A percentile compares a stretch with the other conserved stretches of the same genome.
Evolutionary conservation across 148 eudicot genomes (phyloP).

Genomic region (Nepenthes mirabilis): DNA sequence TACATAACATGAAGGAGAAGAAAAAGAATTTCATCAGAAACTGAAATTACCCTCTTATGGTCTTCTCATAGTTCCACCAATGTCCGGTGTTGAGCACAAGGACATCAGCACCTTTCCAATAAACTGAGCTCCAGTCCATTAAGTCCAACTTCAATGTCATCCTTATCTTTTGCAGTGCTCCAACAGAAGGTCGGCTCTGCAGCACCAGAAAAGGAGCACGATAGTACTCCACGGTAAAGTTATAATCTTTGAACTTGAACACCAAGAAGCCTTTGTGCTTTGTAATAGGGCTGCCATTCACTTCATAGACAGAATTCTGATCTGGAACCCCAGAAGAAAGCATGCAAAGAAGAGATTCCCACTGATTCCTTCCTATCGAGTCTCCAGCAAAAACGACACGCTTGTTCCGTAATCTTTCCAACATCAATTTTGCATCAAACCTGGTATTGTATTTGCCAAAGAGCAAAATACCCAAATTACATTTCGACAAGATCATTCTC

Average conservation of each 20-base stretch:
- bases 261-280: slow-evolving; percentile 84
- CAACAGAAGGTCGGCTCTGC: slow-evolving; percentile 63
- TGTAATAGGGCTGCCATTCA: slow-evolving; percentile 82
- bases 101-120: slow-evolving; percentile 71
- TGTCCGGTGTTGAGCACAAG: slow-evolving; percentile 77
- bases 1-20: not conserved
- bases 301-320: slow-evolving; percentile 62
- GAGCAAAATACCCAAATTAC: too few relatives aligned
- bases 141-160: slow-evolving; percentile 58
- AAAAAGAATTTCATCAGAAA: not conserved
- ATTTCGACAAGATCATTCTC: too few relatives aligned
- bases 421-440: slow-evolving; percentile 57
- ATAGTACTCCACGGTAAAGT: slow-evolving; percentile 83
- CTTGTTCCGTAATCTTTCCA: slow-evolving; percentile 69
- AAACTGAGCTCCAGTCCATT: slow-evolving; percentile 69
- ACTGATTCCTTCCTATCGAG: slow-evolving; percentile 95
- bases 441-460: slow-evolving; percentile 14
- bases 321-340: slow-evolving; percentile 58
- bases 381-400: slow-evolving; percentile 83
- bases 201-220: slow-evolving; percentile 81
- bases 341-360: slow-evolving; percentile 97
- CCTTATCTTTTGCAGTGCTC: slow-evolving; percentile 27
- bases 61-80: slow-evolving; percentile 99
- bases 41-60: slow-evolving; percentile 53
- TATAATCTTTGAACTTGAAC: slow-evolving; percentile 63